These are phyloP conservation scores for Schwanniomyces yamadae DNA, from an alignment of 805 yeast species.

Conservation along the genomic window DNA sequence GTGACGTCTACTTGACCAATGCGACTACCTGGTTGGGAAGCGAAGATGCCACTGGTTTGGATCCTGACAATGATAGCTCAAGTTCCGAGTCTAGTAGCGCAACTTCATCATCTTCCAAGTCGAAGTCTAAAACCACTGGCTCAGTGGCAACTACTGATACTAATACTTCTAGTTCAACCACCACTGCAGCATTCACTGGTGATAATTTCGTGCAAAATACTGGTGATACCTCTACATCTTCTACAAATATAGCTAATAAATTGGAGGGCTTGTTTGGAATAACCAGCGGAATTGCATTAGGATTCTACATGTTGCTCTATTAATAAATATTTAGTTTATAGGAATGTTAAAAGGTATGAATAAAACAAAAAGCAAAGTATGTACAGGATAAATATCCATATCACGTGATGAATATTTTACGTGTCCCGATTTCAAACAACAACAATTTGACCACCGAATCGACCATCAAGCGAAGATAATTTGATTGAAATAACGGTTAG, in stretches of 20 bases:
- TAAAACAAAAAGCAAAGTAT: no score
- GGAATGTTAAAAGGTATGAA: no score
- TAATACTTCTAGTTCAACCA: slow-evolving; percentile 8
- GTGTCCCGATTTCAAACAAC: slow-evolving; percentile 3
- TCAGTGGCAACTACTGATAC: slow-evolving; percentile 11
- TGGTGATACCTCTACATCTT: slow-evolving; percentile 12
- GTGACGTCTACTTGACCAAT: slow-evolving; percentile 57
- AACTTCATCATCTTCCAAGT: slow-evolving; percentile 14
- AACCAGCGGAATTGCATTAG: slow-evolving; percentile 17
- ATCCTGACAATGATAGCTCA: slow-evolving; percentile 43
- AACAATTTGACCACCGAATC: slow-evolving; percentile 6
- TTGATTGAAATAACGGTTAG: no score
- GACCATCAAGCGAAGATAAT: neutral
- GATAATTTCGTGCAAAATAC: slow-evolving; percentile 42
- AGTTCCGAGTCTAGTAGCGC: slow-evolving; percentile 12
- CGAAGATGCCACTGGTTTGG: slow-evolving; percentile 63
- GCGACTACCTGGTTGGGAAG: slow-evolving; percentile 59
- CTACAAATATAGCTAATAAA: slow-evolving; percentile 9
- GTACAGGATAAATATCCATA: neutral
- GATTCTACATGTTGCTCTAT: slow-evolving; percentile 8
- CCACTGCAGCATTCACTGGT: slow-evolving; percentile 17
- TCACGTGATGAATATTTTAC: slow-evolving; percentile 2
- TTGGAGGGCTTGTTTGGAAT: slow-evolving; percentile 17
- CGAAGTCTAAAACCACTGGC: slow-evolving; percentile 8
- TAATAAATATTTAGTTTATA: neutral